A percentile compares a stretch with the other conserved stretches of the same genome.
Conservation (phyloP, 305 asterid species). For the Lippia alba region DNA sequence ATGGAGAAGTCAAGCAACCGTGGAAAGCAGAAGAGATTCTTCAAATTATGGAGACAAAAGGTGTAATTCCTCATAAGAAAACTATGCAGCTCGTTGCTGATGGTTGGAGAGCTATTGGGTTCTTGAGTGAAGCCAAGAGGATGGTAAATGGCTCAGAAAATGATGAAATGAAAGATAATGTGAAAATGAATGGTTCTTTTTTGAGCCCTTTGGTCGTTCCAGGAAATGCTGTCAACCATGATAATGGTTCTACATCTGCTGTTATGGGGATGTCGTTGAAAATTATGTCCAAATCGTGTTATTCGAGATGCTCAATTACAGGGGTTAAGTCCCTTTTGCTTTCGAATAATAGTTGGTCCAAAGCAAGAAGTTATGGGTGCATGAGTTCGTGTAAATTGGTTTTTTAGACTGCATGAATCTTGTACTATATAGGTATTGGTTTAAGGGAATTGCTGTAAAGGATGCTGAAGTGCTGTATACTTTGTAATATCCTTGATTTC, state of each 20-base stretch:
- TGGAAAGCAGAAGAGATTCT: constrained; percentile 86
- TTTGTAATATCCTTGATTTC: neutral
- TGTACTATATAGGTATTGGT: neutral
- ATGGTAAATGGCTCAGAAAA: constrained; percentile 41
- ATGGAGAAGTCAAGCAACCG: constrained; percentile 88
- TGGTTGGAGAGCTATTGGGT: constrained; percentile 86
- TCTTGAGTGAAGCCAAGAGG: constrained; percentile 65
- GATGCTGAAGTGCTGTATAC: neutral
- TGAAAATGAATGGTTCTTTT: constrained; percentile 38
- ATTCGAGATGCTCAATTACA: constrained; percentile 39
- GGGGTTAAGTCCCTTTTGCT: constrained; percentile 43
- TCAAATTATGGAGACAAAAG: constrained; percentile 61
- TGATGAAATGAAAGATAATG: constrained; percentile 27
- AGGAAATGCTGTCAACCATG: constrained; percentile 30
- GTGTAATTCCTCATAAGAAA: constrained; percentile 58
- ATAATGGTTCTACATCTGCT: constrained; percentile 36
- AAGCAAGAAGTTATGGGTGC: constrained; percentile 41
- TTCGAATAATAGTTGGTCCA: constrained; percentile 41
- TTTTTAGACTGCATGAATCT: constrained; percentile 36
- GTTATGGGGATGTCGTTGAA: constrained; percentile 43
- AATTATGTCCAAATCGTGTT: constrained; percentile 40
- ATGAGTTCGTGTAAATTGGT: constrained; percentile 52
- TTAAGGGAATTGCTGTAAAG: constrained; percentile 12
- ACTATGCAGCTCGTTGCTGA: constrained; percentile 82
- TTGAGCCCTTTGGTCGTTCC: constrained; percentile 36